Evolutionary conservation across 805 yeast genomes (phyloP), one percentile per base, ranked within the genome.

Genomic region (Kurtzmaniella fragi): DNA sequence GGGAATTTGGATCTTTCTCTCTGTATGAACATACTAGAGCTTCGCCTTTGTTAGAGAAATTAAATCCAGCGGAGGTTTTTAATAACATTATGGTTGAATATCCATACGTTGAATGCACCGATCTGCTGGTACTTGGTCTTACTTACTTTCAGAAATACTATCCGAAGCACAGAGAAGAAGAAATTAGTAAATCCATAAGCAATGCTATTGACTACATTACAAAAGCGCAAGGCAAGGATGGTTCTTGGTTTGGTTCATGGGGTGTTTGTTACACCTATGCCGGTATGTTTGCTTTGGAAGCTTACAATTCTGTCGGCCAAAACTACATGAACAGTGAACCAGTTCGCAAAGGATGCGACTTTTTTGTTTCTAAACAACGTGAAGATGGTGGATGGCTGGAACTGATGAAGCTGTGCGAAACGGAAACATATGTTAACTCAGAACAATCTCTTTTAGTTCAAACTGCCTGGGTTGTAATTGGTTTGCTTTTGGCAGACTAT

Each of bases 181-280:
- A 85, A 26, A 82, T 93, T 25, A 64, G 71, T 37, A 43, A 63
- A n/a, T 81, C 96, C 0, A 84, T 93, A 34, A 68, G 75, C 3
- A 71, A 78, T 39, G 98, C 96, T 0, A 72, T 87, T 12, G 59
- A 73, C 3, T 93, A 83, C 52, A 85, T 93, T 32, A 76, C 75
- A 36, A 59, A 67, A 2, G 76, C 77, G 2, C 99, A 93, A 60
- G 67, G 70, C 32, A 32, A 42, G 5, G 96, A 93, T 59, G 99
- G 99, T 0, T 81, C 95, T 11, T 93, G 98, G 98, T 95, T 90
- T 58, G 99, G 99, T 1, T 80, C 88, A 31, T 93, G 99, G 99
- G 99, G 99, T 28, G 82, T 93, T 4, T 93, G 99, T 57, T 89
- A 73, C 56, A 86, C 96, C 0, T 93, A 93, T 60, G 98, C 98